These are phyloP conservation scores for Backusella parvicylindrica DNA, from an alignment of 192 early-diverging fungal species.

Conservation along the genomic window DNA sequence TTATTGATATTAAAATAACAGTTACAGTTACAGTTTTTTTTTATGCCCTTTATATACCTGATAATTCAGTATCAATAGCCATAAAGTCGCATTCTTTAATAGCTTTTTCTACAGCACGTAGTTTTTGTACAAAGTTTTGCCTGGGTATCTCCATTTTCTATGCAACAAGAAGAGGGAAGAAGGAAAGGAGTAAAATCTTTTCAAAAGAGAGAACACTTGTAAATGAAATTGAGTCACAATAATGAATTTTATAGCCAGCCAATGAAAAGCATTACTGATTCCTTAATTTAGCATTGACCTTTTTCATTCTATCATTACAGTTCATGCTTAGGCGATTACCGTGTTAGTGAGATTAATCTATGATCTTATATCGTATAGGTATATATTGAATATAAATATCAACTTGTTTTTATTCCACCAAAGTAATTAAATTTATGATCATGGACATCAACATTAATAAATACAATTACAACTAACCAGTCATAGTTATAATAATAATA, in stretches of 20 bases:
- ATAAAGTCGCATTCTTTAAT: slow-evolving; percentile 56
- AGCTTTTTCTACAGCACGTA: slow-evolving; percentile 45
- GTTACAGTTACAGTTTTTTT: not conserved
- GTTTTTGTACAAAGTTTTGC: slow-evolving; percentile 39
- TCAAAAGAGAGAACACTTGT: not conserved
- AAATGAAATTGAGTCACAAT: not conserved
- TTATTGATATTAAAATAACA: not conserved
- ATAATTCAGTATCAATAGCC: slow-evolving; percentile 63
- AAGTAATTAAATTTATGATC: too few species aligned
- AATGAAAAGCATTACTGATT: not conserved
- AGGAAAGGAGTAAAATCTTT: not conserved
- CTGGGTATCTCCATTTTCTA: slow-evolving; percentile 53
- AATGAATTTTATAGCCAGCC: not conserved
- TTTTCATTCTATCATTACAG: too few species aligned
- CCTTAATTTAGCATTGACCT: too few species aligned
- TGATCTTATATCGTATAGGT: too few species aligned
- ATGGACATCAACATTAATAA: not conserved
- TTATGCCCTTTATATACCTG: slow-evolving; percentile 38
- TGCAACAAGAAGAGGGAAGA: not conserved
- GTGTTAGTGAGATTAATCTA: too few species aligned
- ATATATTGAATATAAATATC: too few species aligned
- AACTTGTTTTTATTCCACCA: too few species aligned
- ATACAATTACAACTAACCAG: not conserved
- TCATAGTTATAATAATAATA: not conserved
- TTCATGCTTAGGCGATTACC: too few species aligned